Conservation (phyloP, 2,329 filamentous ascomycete species). For the Fusarium nelsonii region DNA sequence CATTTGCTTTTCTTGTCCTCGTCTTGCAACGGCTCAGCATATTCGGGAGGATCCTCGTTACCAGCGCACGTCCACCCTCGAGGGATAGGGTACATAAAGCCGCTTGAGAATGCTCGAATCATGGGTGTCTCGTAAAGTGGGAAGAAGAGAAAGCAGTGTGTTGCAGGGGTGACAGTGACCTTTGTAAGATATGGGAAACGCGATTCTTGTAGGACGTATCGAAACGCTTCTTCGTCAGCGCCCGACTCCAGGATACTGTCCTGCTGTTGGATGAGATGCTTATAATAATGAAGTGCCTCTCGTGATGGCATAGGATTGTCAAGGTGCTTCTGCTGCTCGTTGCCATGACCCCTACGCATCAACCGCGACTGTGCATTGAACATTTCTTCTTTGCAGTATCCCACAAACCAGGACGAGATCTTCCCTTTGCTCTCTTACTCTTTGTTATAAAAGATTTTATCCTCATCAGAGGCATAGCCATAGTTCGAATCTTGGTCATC, state of each 20-base stretch:
- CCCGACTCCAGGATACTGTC: neutral
- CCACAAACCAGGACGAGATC: neutral
- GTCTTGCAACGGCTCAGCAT: neutral
- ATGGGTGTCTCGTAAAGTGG: conserved; percentile 15
- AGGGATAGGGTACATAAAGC: conserved; percentile 8
- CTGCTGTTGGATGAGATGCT: neutral
- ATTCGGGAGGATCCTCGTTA: neutral
- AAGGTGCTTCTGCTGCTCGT: neutral
- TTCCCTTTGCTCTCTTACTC: neutral
- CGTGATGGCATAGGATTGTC: neutral
- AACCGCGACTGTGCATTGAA: neutral
- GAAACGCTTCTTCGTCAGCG: neutral
- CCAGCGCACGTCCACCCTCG: neutral
- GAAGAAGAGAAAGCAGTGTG: conserved; percentile 1
- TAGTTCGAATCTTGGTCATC: neutral
- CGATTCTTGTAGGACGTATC: neutral
- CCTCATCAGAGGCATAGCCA: neutral
- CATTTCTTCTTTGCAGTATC: neutral
- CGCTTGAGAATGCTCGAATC: conserved; percentile 5
- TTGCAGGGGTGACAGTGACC: neutral
- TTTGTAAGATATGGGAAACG: neutral
- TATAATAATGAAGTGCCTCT: neutral
- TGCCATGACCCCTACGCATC: neutral
- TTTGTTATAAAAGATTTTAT: neutral
- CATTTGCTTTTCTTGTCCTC: neutral